phyloP scores from a whole-genome alignment of 345 rosid genomes.

The Combretum micranthum region DNA sequence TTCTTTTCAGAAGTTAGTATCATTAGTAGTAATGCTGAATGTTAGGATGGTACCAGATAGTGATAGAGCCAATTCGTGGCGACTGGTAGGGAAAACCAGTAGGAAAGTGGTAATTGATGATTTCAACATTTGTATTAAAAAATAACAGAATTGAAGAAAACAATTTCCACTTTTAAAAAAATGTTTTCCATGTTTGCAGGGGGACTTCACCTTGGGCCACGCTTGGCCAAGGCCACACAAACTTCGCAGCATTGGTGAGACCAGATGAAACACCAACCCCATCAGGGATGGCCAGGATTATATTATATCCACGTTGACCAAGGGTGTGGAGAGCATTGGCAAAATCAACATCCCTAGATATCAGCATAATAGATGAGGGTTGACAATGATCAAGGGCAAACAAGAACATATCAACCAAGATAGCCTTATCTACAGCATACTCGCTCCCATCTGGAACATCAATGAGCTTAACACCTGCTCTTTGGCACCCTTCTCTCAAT shows the following conservation, averaged over 20 bases:
- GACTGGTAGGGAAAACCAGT: too few species aligned
- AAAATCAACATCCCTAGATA: conserved; percentile 97
- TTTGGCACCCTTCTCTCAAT: conserved; percentile 94
- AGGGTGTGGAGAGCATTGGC: conserved; percentile 92
- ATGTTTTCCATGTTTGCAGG: too few species aligned
- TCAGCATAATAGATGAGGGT: conserved; percentile 77
- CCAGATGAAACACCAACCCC: conserved; percentile 82
- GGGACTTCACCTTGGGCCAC: conserved; percentile 90
- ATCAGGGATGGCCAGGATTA: conserved; percentile 83
- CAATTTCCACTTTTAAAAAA: too few species aligned
- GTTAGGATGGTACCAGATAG: too few species aligned
- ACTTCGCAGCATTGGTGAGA: conserved; percentile 77
- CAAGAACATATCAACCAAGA: conserved; percentile 90
- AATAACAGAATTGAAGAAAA: too few species aligned
- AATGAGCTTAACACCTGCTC: conserved; percentile 87
- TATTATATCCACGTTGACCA: conserved; percentile 86
- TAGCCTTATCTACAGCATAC: conserved; percentile 97
- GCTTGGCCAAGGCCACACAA: conserved; percentile 97
- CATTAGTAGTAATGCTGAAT: too few species aligned
- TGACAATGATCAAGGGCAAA: conserved; percentile 88
- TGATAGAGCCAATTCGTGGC: too few species aligned
- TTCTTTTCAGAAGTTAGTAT: too few species aligned
- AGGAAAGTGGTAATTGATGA: too few species aligned
- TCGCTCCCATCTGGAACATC: conserved; percentile 97
- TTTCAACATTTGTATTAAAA: too few species aligned